Base-by-base conservation (phyloP, 768 basidiomycete genomes). In the Pisolithus albus region DNA sequence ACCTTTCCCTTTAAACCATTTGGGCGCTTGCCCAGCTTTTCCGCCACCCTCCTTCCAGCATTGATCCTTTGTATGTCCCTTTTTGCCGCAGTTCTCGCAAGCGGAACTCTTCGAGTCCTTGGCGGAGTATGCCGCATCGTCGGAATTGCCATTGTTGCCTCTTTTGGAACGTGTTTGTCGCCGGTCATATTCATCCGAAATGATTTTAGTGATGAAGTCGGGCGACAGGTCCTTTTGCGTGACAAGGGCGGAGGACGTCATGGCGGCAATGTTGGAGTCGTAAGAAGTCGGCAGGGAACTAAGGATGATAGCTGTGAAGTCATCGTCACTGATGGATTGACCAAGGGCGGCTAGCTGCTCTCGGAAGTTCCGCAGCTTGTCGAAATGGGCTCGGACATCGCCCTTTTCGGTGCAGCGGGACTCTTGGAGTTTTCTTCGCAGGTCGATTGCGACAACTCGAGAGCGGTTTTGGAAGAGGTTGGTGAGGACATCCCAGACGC, bases 291-390 rank as follows among this genome's bases (percentile, higher is more conserved):
- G 71, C 23, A 74, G 62, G 4, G 71, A 72, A 18, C 57, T 53
- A 23, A 72, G 59, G 30, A 72, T 60, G 39, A 71, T 70, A 1
- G 59, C 58, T 28, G 60, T 58, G 55, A 67, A 19, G 30, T 47
- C 19, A 15, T 47, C 46, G 10, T 47, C 46, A 2, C 8, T 34
- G 18, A 47, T 34, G 67, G 45, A 70, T 4, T 62, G 54, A n/a
- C 68, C 71, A 62, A 70, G 66, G 5, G 64, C 59, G 0, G 67
- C 62, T 13, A 74, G 61, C 30, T 70, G 59, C 48, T 72, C 66
- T 4, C 54, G 55, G 60, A 71, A 64, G 13, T 51, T 58, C 15
- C 49, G 28, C 23, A 72, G 39, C 51, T 57, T 62, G 18, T 56
- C 55, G 30, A 72, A 62, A 56, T 30, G 30, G 7, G 30, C 30